phyloP scores from a whole-genome alignment of 495 filamentous ascomycete genomes.

The Aspergillus steynii region DNA sequence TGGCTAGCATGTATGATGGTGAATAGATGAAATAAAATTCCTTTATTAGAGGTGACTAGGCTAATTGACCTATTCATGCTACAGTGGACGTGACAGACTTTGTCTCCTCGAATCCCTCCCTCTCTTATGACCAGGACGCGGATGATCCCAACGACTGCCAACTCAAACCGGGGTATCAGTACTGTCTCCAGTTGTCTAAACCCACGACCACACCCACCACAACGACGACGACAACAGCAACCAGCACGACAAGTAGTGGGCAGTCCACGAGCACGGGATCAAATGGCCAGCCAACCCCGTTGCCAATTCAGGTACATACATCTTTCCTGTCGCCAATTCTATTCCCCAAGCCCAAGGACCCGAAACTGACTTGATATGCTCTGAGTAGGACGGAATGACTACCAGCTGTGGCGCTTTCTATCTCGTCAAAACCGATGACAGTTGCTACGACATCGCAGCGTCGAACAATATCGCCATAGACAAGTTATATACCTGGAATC shows the following conservation, averaged over 20 bases:
- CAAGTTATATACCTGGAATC: slow-evolving; percentile 23
- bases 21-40: neutral
- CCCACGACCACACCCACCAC: neutral
- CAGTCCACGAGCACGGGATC: neutral
- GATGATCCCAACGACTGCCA: neutral
- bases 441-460: neutral
- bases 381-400: neutral
- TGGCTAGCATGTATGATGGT: neutral
- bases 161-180: neutral
- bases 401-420: neutral
- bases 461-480: slow-evolving; percentile 10
- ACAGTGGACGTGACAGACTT: neutral
- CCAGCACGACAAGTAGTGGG: neutral
- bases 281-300: neutral
- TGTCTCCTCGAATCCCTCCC: neutral
- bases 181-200: neutral
- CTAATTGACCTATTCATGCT: too few relatives aligned
- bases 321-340: too few relatives aligned
- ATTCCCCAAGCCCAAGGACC: too few relatives aligned
- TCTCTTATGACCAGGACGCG: neutral
- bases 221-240: neutral
- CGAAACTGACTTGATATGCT: too few relatives aligned
- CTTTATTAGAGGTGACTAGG: too few relatives aligned
- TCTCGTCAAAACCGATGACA: neutral
- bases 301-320: neutral